Base-by-base conservation (phyloP, 768 basidiomycete genomes). In the Xerocomellus amylosporus region DNA sequence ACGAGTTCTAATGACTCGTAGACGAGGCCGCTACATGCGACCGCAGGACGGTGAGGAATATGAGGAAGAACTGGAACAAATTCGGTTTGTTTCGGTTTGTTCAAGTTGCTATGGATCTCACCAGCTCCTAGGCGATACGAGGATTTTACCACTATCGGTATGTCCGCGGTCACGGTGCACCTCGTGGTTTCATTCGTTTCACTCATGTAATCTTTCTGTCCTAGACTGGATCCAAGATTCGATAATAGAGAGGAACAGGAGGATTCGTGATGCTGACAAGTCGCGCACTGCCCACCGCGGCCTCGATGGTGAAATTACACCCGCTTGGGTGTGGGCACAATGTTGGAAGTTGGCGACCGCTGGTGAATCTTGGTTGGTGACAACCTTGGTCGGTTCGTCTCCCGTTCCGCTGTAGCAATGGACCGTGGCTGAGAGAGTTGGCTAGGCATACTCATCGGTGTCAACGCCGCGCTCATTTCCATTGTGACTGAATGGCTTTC, bases 141-240 rank as follows among this genome's bases (percentile, higher is more conserved):
- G 71, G 93, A 97, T 74, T 97, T 97, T 68, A 87, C 87, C 41
- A 96, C 94, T 7, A 94, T 97, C 73, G 93, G 93, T 92, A 66
- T 61, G 77, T 71, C 46, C 26, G 50, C 58, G 45, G 53, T 42
- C 36, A 33, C 10, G 24, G 6, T 49, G n/a, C 34, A 46, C 48
- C 52, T 56, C 49, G 38, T 58, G 28, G 43, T 44, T 50, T 58
- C 22, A 47, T 49, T 62, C 56, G 58, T 45, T 47, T 30, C 53
- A 46, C 50, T 52, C 54, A 52, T 59, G 45, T 51, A 56, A 55
- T 45, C 4, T 52, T 44, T 33, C 22, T 7, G 34, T 34, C 50
- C 34, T 62, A 97, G 96, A 98, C 69, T 98, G 96, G 96, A 90
- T 98, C 45, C 90, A 97, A 64, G 96, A 98, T 73, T 91, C 93